A percentile compares a stretch with the other conserved stretches of the same genome.
phyloP scores from a whole-genome alignment of 768 basidiomycete species.

The Leccinum incarnatum region DNA sequence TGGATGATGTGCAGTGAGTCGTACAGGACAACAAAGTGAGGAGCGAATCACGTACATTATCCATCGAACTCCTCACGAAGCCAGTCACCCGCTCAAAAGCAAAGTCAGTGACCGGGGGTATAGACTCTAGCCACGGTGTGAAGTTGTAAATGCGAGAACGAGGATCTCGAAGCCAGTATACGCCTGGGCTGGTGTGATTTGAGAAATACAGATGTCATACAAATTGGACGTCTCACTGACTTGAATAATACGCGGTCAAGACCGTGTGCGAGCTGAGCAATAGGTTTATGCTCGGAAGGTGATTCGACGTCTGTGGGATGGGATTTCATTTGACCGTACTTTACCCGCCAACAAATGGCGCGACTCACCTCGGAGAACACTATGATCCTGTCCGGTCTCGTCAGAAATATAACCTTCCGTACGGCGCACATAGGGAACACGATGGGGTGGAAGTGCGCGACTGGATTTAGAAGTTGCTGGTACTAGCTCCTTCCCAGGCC shows the following conservation, averaged over 20 bases:
- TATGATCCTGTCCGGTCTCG: neutral
- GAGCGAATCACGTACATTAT: constrained; percentile 46
- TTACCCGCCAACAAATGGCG: neutral
- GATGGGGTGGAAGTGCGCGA: constrained; percentile 22
- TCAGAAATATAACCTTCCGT: constrained; percentile 26
- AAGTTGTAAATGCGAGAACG: constrained; percentile 87
- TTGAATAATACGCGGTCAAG: constrained; percentile 75
- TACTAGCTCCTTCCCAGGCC: constrained; percentile 4
- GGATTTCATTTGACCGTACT: neutral
- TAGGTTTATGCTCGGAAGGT: constrained; percentile 45
- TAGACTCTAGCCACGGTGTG: constrained; percentile 59
- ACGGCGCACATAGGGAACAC: constrained; percentile 25
- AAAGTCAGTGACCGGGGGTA: constrained; percentile 80
- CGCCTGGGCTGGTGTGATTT: constrained; percentile 60
- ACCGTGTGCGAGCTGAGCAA: constrained; percentile 63
- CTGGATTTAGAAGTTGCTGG: neutral
- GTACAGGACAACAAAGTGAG: neutral
- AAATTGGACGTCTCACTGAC: constrained; percentile 37
- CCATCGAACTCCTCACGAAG: constrained; percentile 78
- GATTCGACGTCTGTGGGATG: constrained; percentile 42
- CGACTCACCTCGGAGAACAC: constrained; percentile 19
- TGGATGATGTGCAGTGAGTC: constrained; percentile 25
- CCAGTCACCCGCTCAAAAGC: constrained; percentile 73
- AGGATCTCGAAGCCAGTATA: constrained; percentile 87
- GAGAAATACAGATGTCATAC: neutral